Base-by-base conservation (phyloP, 2,329 filamentous ascomycete genomes). In the Xylariaceae sp. region DNA sequence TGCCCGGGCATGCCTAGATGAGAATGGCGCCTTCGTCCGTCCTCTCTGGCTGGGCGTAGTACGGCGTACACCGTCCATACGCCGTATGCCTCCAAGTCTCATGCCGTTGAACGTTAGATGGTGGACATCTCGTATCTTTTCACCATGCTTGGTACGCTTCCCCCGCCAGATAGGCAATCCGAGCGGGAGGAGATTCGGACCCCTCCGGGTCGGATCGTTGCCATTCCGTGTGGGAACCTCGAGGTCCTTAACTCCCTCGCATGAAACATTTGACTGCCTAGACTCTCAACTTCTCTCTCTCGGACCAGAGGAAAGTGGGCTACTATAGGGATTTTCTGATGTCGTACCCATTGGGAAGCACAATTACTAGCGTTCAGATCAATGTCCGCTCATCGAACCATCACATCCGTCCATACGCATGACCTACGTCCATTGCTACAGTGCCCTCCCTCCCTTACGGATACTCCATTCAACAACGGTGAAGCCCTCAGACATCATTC, bases 1-100 rank as follows among this genome's bases (percentile, higher is more conserved):
- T 58, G 55, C 58, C 58, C 49, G 45, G 37, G 51, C 17, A 51
- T 45, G 48, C 13, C 11, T 45, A 39, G 44, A 53, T 51, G 51
- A 55, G 47, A 60, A 55, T 47, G 37, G 17, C 2, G 30, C 11
- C 17, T 17, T 50, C 34, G 23, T 53, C 23, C 35, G 18, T 35
- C 47, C 15, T 4, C 15, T 23, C 2, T 50, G 3, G 11, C 9
- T 49, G 47, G 45, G 23, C 30, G 49, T n/a, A 7, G 3, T 35
- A 35, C 23, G 47, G 17, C 15, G 15, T 49, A 18, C 47, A 11
- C 5, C 47, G 17, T 8, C 23, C 23, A 30, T 30, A 30, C 23
- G 15, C 13, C 41, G 13, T 15, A 6, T 45, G 13, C 17, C 4
- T 49, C 47, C 17, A 9, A 10, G 7, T 23, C 47, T 23, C 2